Conservation (phyloP, 1,284 basidiomycete species). For the Microbotryum lychnidis-dioicae region DNA sequence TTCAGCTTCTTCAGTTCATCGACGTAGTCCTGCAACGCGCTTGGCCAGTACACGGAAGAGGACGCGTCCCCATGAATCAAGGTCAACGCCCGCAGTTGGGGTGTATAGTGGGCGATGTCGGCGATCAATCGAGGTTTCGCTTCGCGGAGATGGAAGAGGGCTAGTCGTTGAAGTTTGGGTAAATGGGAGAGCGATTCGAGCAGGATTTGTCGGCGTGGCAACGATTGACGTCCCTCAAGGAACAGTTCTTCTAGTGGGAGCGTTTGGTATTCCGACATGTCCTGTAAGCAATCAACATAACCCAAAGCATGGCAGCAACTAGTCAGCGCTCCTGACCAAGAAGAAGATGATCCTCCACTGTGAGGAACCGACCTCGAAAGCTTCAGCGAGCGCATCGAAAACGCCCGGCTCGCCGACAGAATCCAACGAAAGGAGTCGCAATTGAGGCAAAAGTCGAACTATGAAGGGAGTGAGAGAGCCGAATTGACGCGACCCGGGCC, state of each 20-base stretch:
- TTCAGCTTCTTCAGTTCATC: conserved; percentile 7
- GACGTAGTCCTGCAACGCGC: conserved; percentile 20
- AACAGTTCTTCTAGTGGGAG: conserved; percentile 28
- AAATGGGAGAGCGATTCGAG: conserved; percentile 9
- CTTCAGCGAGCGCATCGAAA: conserved; percentile 12
- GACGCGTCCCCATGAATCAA: conserved; percentile 12
- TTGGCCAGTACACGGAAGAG: conserved; percentile 8
- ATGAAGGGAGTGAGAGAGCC: conserved; percentile 5
- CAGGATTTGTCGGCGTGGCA: conserved; percentile 9
- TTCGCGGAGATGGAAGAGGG: conserved; percentile 23
- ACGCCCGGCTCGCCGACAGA: conserved; percentile 17
- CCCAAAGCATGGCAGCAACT: neutral
- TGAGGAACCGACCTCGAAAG: conserved; percentile 7
- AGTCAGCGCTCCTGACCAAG: too few species aligned
- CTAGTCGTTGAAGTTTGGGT: conserved; percentile 15
- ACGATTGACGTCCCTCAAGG: conserved; percentile 21
- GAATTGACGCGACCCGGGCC: conserved; percentile 17
- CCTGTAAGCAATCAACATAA: neutral
- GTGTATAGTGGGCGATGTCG: conserved; percentile 7
- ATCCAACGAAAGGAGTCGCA: conserved; percentile 24
- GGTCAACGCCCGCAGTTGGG: conserved; percentile 12
- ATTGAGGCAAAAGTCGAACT: conserved; percentile 8
- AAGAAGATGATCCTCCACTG: neutral
- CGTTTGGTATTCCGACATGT: neutral
- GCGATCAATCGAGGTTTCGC: conserved; percentile 15